phyloP scores from a whole-genome alignment of 768 basidiomycete genomes.

The Rhodotorula toruloides region DNA sequence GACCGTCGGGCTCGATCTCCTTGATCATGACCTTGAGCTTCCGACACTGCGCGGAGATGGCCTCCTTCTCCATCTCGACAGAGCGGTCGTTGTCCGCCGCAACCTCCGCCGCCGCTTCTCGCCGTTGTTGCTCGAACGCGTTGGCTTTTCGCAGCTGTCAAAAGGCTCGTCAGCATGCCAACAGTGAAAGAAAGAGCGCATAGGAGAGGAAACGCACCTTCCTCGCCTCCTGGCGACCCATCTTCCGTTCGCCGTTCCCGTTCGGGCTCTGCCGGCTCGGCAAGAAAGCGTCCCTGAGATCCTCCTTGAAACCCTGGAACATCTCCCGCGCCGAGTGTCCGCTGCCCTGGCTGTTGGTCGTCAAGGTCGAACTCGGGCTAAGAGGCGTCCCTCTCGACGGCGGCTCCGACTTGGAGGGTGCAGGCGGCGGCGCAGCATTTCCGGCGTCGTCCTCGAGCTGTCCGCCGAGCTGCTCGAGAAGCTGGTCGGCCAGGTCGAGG shows the following conservation, averaged over 20 bases:
- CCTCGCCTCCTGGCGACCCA: conserved; percentile 25
- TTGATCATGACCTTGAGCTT: conserved; percentile 35
- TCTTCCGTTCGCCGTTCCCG: conserved; percentile 17
- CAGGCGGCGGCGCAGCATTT: conserved; percentile 43
- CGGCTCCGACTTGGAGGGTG: no score
- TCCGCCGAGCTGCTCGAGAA: conserved; percentile 66
- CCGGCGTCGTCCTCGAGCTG: conserved; percentile 49
- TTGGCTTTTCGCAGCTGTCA: conserved; percentile 49
- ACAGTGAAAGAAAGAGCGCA: neutral
- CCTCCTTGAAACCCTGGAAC: conserved; percentile 26
- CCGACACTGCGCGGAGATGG: conserved; percentile 64
- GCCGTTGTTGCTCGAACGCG: conserved; percentile 57
- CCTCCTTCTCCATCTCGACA: conserved; percentile 60
- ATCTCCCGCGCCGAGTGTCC: neutral
- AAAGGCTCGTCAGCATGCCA: conserved; percentile 29
- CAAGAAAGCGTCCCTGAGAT: conserved; percentile 18
- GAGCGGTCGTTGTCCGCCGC: conserved; percentile 63
- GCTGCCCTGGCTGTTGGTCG: conserved; percentile 8
- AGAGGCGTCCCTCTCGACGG: conserved; percentile 53
- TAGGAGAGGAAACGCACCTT: conserved; percentile 14
- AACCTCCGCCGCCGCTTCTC: conserved; percentile 62
- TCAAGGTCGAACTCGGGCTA: neutral
- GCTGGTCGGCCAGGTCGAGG: conserved; percentile 65
- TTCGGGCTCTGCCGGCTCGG: neutral
- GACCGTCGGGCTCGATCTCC: conserved; percentile 89